Conservation (phyloP, 768 basidiomycete species). For the Sutorius australiensis region DNA sequence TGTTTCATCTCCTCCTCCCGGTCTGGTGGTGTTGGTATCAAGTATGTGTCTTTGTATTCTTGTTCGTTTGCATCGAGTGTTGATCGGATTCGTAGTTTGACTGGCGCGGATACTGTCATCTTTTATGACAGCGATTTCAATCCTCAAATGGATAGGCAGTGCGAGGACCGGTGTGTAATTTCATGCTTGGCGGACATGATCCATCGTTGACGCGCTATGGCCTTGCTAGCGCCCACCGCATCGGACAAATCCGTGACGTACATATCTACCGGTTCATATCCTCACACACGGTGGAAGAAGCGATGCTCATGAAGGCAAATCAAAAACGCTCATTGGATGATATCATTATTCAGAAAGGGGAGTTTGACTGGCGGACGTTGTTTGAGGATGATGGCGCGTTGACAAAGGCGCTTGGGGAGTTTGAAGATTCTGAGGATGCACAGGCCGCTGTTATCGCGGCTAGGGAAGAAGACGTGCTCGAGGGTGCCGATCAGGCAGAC, state of each 20-base stretch:
- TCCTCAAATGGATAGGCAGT: constrained; percentile 97
- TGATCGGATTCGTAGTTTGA: constrained; percentile 45
- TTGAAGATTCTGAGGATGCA: constrained; percentile 86
- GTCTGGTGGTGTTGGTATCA: constrained; percentile 89
- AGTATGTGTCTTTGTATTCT: constrained; percentile 47
- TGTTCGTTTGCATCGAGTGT: constrained; percentile 14
- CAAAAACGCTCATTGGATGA: constrained; percentile 91
- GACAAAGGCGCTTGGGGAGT: constrained; percentile 74
- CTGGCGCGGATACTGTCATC: constrained; percentile 91
- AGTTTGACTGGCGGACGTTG: constrained; percentile 90
- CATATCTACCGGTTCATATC: constrained; percentile 96
- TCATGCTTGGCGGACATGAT: neutral
- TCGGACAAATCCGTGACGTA: constrained; percentile 94
- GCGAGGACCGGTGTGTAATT: constrained; percentile 76
- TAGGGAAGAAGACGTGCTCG: constrained; percentile 64
- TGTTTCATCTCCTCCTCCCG: constrained; percentile 87
- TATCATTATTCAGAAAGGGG: constrained; percentile 89
- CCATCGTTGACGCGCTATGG: neutral
- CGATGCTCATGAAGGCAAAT: constrained; percentile 95
- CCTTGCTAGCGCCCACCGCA: constrained; percentile 80
- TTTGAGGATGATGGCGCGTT: constrained; percentile 62
- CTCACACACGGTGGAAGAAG: constrained; percentile 88
- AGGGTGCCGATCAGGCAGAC: constrained; percentile 78
- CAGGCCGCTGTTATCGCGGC: constrained; percentile 76
- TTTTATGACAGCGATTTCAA: constrained; percentile 98